Base-by-base conservation (phyloP, 352 stramenopile genomes). In the Globisporangium spinosum region DNA sequence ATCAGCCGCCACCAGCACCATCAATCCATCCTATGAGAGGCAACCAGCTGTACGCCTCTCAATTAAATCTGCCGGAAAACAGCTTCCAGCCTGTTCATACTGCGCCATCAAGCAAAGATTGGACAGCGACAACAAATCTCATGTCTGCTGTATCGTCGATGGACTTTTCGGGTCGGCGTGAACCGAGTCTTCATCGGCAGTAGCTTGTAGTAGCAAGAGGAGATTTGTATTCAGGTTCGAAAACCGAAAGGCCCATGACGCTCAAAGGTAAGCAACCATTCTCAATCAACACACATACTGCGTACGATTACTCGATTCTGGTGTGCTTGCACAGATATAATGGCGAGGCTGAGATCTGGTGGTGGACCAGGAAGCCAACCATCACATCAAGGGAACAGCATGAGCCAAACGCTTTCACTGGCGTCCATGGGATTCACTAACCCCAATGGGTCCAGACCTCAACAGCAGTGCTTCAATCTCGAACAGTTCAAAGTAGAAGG, bases 401-500 rank as follows among this genome's bases (percentile, higher is more conserved):
- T 43, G 3, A 60, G 32, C n/a, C 57, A 57, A 0, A 47, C 65
- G 23, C 47, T 66, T 27, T 62, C 58, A 1, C 40, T 70, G 32
- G 49, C 47, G 6, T 71, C 66, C 2, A 67, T 71, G 66, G 58
- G 59, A 0, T 67, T 71, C 34, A 9, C 32, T 9, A 32, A 17
- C 35, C 22, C 23, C 7, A 59, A 55, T 6, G 5, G 4, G 34
- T 8, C 25, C 9, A 43, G 51, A 53, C 22, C 34, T 0, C 51
- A 67, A 8, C 51, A 29, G n/a, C 40, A 58, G 27, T 47, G 25
- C 1, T 47, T 73, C 25, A 65, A 67, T 40, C 58, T 72, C 8
- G 68, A 76, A 47, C 65, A 76, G 47, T 62, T 76, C 64, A 72
- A 78, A 62, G 53, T 73, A 10, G 65, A 77, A 55, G 69, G 74